Base-by-base conservation (phyloP, 2,329 filamentous ascomycete genomes). In the Nemania sp. region DNA sequence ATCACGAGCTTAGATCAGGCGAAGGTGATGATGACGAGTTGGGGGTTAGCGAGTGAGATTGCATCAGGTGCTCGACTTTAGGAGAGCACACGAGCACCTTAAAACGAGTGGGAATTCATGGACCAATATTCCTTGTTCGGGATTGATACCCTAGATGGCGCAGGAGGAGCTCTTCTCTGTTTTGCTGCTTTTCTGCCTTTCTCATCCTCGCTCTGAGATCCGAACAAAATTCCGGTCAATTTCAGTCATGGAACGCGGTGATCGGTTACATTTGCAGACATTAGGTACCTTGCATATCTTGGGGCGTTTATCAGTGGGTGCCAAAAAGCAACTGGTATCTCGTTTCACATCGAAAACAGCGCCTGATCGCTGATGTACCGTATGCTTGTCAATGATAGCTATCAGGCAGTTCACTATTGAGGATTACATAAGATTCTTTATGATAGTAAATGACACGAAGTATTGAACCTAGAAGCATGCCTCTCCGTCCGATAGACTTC, bases 11-110 rank as follows among this genome's bases (percentile, higher is more conserved):
- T 60, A 33, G 43, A n/a, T 49, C 54, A 37, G 48, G 34, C 9
- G 62, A 66, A 64, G 64, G 71, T 51, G 42, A 70, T 17, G 52
- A 60, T 30, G 64, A 59, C 19, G 57, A 62, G 28, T 30, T 50
- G 37, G 64, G 53, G 36, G 60, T 65, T 15, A 69, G 67, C 46
- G 67, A 69, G 23, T 68, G 45, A 66, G 44, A 24, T 20, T 23
- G 9, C 26, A 19, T 8, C 5, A 11, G 15, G 19, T 37, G 28
- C 28, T 40, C 19, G 36, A 22, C 9, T 14, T 15, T 34, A n/a
- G 7, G 24, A 30, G 30, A 22, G 19, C 51, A 24, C 46, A 20
- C 20, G 36, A 37, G 41, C 41, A 48, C 44, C 24, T 14, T 20
- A 31, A 33, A 33, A 52, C 23, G 40, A 51, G 24, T 30, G 43